These are phyloP conservation scores for Castanea mollissima DNA, from an alignment of 306 rosid genomes.

Conservation along the genomic window DNA sequence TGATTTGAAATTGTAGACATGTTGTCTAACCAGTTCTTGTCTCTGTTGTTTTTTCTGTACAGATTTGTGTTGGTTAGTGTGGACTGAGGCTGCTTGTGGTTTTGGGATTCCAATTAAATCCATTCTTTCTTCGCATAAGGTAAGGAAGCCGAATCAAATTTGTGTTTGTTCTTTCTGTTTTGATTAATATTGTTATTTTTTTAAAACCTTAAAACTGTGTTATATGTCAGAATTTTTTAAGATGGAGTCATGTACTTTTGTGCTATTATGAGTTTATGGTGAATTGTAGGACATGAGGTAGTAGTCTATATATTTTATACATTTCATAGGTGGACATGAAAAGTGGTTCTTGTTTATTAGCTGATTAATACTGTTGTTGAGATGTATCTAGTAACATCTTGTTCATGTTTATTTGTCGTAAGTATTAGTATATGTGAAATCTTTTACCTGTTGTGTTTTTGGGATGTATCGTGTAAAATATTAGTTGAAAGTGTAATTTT, in stretches of 20 bases:
- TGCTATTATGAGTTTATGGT: not conserved
- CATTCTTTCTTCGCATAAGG: constrained; percentile 50
- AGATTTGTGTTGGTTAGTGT: constrained; percentile 13
- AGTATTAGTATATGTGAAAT: no score
- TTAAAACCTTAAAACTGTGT: not conserved
- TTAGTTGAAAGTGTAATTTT: no score
- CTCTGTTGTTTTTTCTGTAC: not conserved
- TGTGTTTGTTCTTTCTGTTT: not conserved
- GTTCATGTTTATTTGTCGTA: no score
- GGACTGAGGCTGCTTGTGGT: not conserved
- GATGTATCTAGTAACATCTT: no score
- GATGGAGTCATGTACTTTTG: not conserved
- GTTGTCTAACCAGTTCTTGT: not conserved
- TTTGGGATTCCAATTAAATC: constrained; percentile 34
- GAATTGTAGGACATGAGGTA: not conserved
- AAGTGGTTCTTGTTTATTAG: no score
- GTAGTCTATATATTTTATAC: no score
- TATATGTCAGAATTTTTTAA: not conserved
- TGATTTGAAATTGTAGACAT: not conserved
- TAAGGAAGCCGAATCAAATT: constrained; percentile 41
- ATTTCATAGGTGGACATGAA: not conserved
- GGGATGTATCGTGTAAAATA: no score
- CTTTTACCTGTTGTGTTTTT: no score
- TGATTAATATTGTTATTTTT: not conserved
- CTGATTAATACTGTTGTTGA: no score